phyloP scores from a whole-genome alignment of 2,329 filamentous ascomycete genomes.

The Cladosporium sphaerospermum region DNA sequence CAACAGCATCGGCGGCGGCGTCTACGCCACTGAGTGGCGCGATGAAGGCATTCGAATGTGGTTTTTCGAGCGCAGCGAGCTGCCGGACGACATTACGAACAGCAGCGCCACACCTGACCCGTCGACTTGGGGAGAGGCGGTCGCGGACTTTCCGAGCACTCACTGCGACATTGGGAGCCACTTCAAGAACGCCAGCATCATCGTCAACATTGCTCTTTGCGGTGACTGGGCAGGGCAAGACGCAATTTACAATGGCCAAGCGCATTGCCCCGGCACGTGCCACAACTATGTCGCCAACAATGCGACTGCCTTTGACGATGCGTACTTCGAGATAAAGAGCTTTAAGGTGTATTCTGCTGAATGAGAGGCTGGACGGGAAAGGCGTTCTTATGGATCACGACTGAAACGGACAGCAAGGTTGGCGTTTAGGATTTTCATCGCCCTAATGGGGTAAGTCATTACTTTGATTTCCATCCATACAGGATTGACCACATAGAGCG shows the following conservation, averaged over 20 bases:
- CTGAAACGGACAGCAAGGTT: neutral
- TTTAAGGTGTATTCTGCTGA: conserved; percentile 30
- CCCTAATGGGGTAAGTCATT: neutral
- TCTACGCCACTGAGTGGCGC: conserved; percentile 30
- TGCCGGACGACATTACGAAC: conserved; percentile 34
- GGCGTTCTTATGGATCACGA: too few relatives aligned
- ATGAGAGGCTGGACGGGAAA: neutral
- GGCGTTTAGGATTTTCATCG: neutral
- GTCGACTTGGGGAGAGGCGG: conserved; percentile 54
- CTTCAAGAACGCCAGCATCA: conserved; percentile 32
- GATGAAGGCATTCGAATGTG: conserved; percentile 26
- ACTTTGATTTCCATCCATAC: too few relatives aligned
- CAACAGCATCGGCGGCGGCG: conserved; percentile 27
- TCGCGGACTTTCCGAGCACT: conserved; percentile 55
- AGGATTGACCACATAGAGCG: too few relatives aligned
- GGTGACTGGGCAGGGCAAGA: conserved; percentile 31
- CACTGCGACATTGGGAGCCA: conserved; percentile 31
- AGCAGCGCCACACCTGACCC: conserved; percentile 46
- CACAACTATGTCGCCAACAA: conserved; percentile 28
- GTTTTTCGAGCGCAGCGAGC: conserved; percentile 28
- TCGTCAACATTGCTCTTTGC: conserved; percentile 35
- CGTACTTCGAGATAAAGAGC: conserved; percentile 35
- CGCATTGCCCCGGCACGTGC: conserved; percentile 28
- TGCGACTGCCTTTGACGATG: conserved; percentile 26
- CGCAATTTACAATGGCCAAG: conserved; percentile 23